Conservation (phyloP, 139 green algal species). For the Chlamydomonas sphaeroides region DNA sequence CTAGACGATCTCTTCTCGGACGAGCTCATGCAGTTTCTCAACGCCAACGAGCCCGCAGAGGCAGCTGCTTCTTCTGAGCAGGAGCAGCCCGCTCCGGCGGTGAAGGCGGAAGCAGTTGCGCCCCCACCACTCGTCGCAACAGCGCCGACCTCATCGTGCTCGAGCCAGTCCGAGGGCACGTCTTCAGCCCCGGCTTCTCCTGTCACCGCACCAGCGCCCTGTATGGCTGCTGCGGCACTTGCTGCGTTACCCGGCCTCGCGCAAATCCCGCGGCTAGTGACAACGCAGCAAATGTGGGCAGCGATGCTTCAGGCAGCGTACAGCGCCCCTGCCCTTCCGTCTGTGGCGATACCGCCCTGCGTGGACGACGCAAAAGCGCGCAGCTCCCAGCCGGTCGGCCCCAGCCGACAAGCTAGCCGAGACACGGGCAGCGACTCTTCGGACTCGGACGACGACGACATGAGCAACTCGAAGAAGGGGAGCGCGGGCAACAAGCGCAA, state of each 20-base stretch:
- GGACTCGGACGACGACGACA: not conserved
- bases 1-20: slow-evolving; percentile 22
- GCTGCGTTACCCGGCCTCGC: not conserved
- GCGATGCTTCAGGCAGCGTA: slow-evolving; percentile 25
- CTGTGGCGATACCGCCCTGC: not conserved
- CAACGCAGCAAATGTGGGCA: slow-evolving; percentile 19
- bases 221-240: not conserved
- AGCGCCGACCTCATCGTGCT: not conserved
- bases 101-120: not conserved
- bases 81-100: too few relatives aligned
- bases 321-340: not conserved
- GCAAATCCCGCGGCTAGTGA: not conserved
- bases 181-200: not conserved
- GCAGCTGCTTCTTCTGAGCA: not conserved
- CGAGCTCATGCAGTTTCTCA: slow-evolving; percentile 32
- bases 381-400: slow-evolving; percentile 1
- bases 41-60: not conserved
- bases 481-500: slow-evolving; percentile 41
- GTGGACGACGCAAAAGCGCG: slow-evolving; percentile 41
- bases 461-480: not conserved
- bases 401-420: slow-evolving; percentile 18
- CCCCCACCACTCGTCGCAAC: too few relatives aligned
- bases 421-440: too few relatives aligned
- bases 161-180: not conserved
- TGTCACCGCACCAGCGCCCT: not conserved